Evolutionary conservation across 2,329 filamentous ascomycete species (phyloP), one percentile per base, ranked within the genome.

Genomic region (Cladophialophora carrionii): DNA sequence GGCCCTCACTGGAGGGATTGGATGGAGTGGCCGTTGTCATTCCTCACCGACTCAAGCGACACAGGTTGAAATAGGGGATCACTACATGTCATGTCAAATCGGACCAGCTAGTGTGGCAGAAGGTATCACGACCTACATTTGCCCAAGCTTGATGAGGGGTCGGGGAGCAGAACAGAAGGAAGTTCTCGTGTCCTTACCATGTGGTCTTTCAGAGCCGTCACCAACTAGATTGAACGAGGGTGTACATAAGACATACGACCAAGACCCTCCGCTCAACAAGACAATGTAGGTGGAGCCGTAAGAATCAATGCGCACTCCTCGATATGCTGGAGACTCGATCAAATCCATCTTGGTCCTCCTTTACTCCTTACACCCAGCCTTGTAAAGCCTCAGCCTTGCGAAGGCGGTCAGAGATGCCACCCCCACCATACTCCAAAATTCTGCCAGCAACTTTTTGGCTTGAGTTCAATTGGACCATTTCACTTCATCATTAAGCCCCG

Each of bases 1-100:
- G 74, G 74, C 1, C 37, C 61, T 17, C 54, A 69, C 29, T 75
- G 73, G 74, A 61, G 55, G 14, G 66, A 69, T 34, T 75, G 74
- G 74, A 56, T 75, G 20, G 68, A 62, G 49, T 74, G 73, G 70
- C 74, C 73, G 22, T 26, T 37, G 34, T 46, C 52, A 22, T 51
- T 54, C 5, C 22, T 57, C 7, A 10, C 10, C n/a, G 49, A 51
- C 24, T 20, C 20, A 12, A 41, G 17, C 7, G 37, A 43, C 8
- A 43, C 37, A 20, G 37, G n/a, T 5, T 7, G n/a, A 43, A 20
- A 14, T 1, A n/a, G 37, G 9, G 37, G 7, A 20, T n/a, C 37
- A 14, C 17, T 7, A 17, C 6, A 8, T n/a, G 37, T n/a, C 7
- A 20, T 14, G 37, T n/a, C 17, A n/a, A n/a, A 43, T 43, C 37